Evolutionary conservation across 306 rosid species (phyloP), one percentile per base, ranked within the genome.

Genomic region (Clitoria ternatea): DNA sequence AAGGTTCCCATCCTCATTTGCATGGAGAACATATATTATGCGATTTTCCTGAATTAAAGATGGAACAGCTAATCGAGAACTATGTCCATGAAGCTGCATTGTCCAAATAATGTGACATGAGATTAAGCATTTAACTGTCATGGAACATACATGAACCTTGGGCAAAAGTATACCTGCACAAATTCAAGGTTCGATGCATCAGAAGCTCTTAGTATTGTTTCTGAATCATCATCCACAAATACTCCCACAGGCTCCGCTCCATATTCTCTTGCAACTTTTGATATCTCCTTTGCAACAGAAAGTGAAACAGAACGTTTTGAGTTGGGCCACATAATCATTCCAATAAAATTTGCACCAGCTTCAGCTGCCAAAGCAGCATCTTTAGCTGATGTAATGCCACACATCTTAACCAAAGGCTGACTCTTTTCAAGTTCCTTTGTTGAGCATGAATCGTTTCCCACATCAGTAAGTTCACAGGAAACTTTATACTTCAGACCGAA

Each of bases 341-440:
- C 97, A 79, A 94, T 87, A 35, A 94, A 87, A 83, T 94, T 79
- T 61, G 95, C 97, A 66, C 99, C 97, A 69, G 99, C 94, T 83
- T 89, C 92, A n/a, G 95, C 89, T 35, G 96, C 99, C 88, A 87
- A 56, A 27, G 91, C 92, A 47, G 95, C 97, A 87, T 94, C 99
- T 77, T 80, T 84, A 32, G 92, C 88, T 36, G 97, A 89, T 72
- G 99, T 86, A 49, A 94, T 85, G 36, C 99, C 97, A 4, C 98
- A 93, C 98, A 94, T 94, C 88, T 90, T 94, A 77, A 89, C 92
- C 70, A 87, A 82, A 63, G 87, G 88, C 60, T 74, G 67, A 32
- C 67, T 56, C 85, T 70, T 90, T 72, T 59, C 77, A 17, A 17
- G 81, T 43, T 48, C 87, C 70, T 77, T 83, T 11, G 52, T 37